phyloP scores from a whole-genome alignment of 2,329 filamentous ascomycete species.

The Arachnopeziza araneosa region DNA sequence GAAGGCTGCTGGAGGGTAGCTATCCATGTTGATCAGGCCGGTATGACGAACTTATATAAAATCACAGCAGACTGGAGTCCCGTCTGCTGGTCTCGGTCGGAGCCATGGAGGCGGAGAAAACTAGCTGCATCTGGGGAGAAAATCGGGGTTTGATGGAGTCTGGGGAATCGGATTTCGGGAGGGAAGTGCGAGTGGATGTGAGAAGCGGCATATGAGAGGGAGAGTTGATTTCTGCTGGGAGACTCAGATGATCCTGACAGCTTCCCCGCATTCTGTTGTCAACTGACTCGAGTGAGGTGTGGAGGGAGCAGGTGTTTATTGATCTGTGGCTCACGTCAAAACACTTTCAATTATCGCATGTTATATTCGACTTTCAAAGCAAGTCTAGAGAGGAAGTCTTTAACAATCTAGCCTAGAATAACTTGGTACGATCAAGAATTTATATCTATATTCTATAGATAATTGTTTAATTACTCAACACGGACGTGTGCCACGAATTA shows the following conservation, averaged over 20 bases:
- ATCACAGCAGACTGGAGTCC: not conserved
- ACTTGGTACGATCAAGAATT: too few species aligned
- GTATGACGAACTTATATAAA: not conserved
- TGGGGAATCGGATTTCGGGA: conserved; percentile 14
- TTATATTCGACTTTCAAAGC: too few species aligned
- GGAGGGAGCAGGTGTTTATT: too few species aligned
- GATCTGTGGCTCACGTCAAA: too few species aligned
- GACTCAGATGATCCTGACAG: not conserved
- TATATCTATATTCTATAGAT: too few species aligned
- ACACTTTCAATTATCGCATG: too few species aligned
- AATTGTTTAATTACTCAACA: too few species aligned
- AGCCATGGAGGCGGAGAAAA: not conserved
- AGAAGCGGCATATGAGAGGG: not conserved
- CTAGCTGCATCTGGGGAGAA: conserved; percentile 9
- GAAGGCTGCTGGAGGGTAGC: not conserved
- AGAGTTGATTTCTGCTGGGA: not conserved
- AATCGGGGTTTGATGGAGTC: conserved; percentile 1
- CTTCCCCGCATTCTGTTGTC: not conserved
- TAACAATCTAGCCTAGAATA: too few species aligned
- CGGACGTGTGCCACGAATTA: too few species aligned
- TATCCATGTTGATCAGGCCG: not conserved
- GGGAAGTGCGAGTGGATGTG: conserved; percentile 9
- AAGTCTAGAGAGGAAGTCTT: too few species aligned
- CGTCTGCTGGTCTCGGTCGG: not conserved
- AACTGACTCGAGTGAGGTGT: conserved; percentile 1